Evolutionary conservation across 106 monocot genomes (phyloP), one percentile per base, ranked within the genome.

Genomic region (Apostasia ramifera): DNA sequence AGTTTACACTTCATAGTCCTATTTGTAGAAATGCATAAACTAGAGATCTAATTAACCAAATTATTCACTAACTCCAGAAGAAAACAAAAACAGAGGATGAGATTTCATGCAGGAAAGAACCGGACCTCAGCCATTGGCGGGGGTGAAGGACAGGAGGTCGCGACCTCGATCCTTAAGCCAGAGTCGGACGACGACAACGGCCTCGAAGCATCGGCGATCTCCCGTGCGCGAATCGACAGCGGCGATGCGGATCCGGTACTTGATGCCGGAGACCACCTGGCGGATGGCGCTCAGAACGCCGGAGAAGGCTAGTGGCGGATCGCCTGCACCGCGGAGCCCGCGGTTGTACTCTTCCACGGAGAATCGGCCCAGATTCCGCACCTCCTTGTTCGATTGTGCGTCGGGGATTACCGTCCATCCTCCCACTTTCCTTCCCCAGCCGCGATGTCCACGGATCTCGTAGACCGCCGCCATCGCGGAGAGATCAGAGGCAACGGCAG

Each of bases 151-250:
- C 42, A 88, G 11, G 47, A 88, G 71, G 1, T 75, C 47, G 42
- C 65, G 63, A 39, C 71, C 69, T 41, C 6, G 6, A 49, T 40
- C 49, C 6, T 51, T 26, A 26, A 73, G 41, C 84, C 84, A 84
- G 3, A 84, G 84, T 72, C 76, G 76, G 44, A 78, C 73, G 10
- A 88, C 69, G 6, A 88, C 78, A 7, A 81, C 73, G 8, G 84
- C 88, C 41, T 84, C 78, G 57, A 79, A 88, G 8, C 52, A 15
- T 26, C 71, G 71, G 59, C 52, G 50, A 1, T 12, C 53, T 10
- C 14, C 55, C 44, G 6, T n/a, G 15, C 2, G 39, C 2, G 40
- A 2, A 3, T 63, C 71, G 5, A 13, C 58, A 0, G 52, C 60
- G 1, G 40, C 55, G 57, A 85, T 40, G 14, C 53, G 66, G 42